A percentile compares a stretch with the other conserved stretches of the same genome.
Conservation (phyloP, 129 eudicot species). For the Kitagawia praeruptora region DNA sequence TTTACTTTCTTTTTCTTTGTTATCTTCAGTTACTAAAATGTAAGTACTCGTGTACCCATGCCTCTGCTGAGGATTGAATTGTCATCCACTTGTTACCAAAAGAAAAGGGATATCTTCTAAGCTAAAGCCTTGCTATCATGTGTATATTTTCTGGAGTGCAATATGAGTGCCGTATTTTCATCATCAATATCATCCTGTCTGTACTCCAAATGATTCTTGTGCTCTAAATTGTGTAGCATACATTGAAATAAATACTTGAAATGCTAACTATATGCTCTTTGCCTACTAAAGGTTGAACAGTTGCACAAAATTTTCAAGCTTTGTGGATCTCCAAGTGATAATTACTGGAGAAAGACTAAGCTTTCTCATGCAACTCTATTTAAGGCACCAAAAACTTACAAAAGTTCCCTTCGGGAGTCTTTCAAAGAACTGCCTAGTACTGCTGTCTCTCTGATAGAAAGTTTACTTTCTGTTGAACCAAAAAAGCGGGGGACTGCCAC, state of each 20-base stretch:
- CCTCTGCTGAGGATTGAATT: no score
- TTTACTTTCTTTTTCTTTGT: no score
- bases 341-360: slow-evolving; percentile 73
- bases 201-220: neutral
- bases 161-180: neutral
- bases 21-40: no score
- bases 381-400: slow-evolving; percentile 80
- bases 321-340: slow-evolving; percentile 84
- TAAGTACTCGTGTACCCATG: no score
- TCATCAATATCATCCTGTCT: neutral
- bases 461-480: slow-evolving; percentile 75
- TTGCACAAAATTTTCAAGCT: slow-evolving; percentile 91
- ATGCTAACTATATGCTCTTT: neutral
- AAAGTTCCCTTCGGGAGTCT: slow-evolving; percentile 54
- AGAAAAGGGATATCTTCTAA: no score
- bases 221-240: neutral
- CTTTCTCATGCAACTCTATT: slow-evolving; percentile 74
- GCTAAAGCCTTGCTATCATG: no score
- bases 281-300: slow-evolving; percentile 64
- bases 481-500: slow-evolving; percentile 76
- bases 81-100: no score
- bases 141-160: no score
- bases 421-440: slow-evolving; percentile 54
- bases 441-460: slow-evolving; percentile 57
- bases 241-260: neutral